Evolutionary conservation across 805 yeast species (phyloP).

Genomic region (Huiozyma naganishii): DNA sequence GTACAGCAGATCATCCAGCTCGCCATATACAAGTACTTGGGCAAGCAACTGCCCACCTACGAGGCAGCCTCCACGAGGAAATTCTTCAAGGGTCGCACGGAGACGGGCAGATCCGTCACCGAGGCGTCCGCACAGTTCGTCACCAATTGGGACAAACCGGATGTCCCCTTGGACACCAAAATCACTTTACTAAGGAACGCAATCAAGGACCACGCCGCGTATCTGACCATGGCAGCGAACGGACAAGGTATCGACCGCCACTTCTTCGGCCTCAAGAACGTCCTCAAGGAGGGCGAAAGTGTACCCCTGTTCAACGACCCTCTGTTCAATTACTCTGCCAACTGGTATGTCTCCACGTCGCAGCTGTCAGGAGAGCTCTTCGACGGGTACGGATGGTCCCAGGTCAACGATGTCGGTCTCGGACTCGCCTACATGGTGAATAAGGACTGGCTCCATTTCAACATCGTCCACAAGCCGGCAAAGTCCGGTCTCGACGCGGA

Average conservation of each 20-base stretch:
- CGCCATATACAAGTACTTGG: constrained; percentile 76
- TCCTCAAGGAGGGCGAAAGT: constrained; percentile 44
- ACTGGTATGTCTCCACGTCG: constrained; percentile 84
- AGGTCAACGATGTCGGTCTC: constrained; percentile 86
- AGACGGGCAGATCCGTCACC: constrained; percentile 81
- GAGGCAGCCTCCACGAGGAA: constrained; percentile 93
- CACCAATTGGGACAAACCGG: constrained; percentile 55
- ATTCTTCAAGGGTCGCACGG: constrained; percentile 85
- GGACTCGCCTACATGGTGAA: constrained; percentile 92
- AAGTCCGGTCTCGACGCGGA: constrained; percentile 17
- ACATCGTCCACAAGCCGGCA: constrained; percentile 55
- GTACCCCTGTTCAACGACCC: constrained; percentile 71
- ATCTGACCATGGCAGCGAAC: constrained; percentile 64
- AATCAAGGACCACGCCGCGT: constrained; percentile 58
- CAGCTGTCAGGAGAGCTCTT: constrained; percentile 78
- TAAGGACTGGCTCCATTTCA: constrained; percentile 74
- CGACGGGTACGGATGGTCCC: constrained; percentile 93
- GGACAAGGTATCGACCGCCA: constrained; percentile 94
- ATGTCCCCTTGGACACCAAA: constrained; percentile 40
- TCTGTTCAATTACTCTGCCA: constrained; percentile 58
- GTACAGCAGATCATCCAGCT: constrained; percentile 86
- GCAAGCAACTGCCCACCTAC: constrained; percentile 78
- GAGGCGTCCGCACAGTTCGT: constrained; percentile 60
- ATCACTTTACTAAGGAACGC: constrained; percentile 62
- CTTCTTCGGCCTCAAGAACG: constrained; percentile 74